A percentile compares a stretch with the other conserved stretches of the same genome.
phyloP scores from a whole-genome alignment of 352 stramenopile genomes.

The Pythium guiyangense region DNA sequence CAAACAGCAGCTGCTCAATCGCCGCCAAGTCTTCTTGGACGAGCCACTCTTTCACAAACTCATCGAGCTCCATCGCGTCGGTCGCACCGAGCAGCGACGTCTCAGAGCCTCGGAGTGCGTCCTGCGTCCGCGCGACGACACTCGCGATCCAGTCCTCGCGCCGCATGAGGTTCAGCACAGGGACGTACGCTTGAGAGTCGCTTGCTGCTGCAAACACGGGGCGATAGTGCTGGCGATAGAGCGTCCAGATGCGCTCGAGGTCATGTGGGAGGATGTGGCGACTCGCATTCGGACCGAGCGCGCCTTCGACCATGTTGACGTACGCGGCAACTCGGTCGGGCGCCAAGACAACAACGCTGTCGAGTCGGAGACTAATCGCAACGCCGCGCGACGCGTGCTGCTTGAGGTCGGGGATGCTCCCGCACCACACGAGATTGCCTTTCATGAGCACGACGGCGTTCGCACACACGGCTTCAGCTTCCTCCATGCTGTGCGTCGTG shows the following conservation, averaged over 20 bases:
- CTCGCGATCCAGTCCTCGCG: conserved; percentile 35
- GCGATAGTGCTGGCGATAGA: conserved; percentile 27
- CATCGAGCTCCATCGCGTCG: conserved; percentile 31
- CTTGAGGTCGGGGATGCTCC: conserved; percentile 78
- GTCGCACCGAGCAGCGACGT: too few species aligned
- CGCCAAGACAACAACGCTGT: conserved; percentile 38
- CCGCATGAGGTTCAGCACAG: conserved; percentile 15
- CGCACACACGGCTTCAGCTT: conserved; percentile 77
- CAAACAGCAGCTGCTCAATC: conserved; percentile 53
- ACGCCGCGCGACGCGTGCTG: conserved; percentile 61
- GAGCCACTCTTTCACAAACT: conserved; percentile 79
- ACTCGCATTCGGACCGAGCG: conserved; percentile 20
- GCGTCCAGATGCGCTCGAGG: conserved; percentile 43
- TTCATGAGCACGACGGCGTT: conserved; percentile 78
- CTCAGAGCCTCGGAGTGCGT: too few species aligned
- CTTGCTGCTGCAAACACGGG: background rate
- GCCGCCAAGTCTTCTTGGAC: conserved; percentile 60
- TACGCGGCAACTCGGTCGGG: conserved; percentile 35
- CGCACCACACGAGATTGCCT: conserved; percentile 64
- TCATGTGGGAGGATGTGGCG: conserved; percentile 29
- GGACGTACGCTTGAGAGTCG: background rate
- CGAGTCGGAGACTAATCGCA: conserved; percentile 62
- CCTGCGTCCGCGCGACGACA: conserved; percentile 38
- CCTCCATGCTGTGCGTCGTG: conserved; percentile 85
- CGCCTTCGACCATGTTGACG: conserved; percentile 31